phyloP scores from a whole-genome alignment of 2,329 filamentous ascomycete genomes.

The Annulohypoxylon truncatum region DNA sequence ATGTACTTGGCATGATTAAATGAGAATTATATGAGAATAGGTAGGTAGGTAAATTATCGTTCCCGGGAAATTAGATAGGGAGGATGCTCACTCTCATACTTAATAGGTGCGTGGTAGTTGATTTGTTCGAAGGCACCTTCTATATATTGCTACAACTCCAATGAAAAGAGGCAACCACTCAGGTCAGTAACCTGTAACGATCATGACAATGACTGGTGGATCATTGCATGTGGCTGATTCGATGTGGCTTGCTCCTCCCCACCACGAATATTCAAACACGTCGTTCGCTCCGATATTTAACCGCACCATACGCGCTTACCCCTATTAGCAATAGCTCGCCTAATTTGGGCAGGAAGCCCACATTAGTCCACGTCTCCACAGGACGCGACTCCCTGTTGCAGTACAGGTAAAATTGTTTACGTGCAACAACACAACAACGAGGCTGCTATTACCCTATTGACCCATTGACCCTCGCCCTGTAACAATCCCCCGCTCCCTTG shows the following conservation, averaged over 20 bases:
- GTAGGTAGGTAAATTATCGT: too few relatives aligned
- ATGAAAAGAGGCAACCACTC: too few relatives aligned
- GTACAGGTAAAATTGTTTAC: conserved; percentile 41
- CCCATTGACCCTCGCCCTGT: not conserved
- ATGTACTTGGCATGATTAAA: too few relatives aligned
- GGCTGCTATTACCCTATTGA: not conserved
- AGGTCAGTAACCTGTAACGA: not conserved
- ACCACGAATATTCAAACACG: not conserved
- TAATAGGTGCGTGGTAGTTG: too few relatives aligned
- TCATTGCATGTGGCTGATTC: not conserved
- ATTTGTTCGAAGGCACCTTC: not conserved
- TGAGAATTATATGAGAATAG: too few relatives aligned
- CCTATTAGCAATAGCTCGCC: not conserved
- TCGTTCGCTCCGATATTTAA: conserved; percentile 13
- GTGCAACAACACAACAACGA: conserved; percentile 36
- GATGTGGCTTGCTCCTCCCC: not conserved
- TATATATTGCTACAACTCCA: too few relatives aligned
- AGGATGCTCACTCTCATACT: not conserved
- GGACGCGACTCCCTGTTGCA: conserved; percentile 35
- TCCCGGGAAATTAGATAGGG: not conserved
- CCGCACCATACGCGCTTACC: conserved; percentile 1
- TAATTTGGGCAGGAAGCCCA: not conserved
- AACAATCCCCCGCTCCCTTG: conserved; percentile 16
- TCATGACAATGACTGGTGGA: not conserved
- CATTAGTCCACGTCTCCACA: conserved; percentile 19